Conservation (phyloP, 1,139 yeast genomes). For the Spencermartinsiella ligniputridi region DNA sequence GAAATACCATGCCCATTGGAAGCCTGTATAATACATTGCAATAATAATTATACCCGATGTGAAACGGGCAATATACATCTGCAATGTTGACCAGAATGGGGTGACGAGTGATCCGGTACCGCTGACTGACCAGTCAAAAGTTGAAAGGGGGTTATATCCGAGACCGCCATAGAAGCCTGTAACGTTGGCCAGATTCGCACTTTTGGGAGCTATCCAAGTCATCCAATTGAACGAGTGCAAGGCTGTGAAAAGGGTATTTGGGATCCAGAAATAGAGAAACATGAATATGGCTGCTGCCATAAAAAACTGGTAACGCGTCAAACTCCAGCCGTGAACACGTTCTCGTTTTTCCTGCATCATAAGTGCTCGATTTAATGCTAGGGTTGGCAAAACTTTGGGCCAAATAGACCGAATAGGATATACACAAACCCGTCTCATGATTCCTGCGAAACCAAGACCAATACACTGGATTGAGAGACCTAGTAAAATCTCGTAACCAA, state of each 20-base stretch:
- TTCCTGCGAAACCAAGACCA: constrained; percentile 62
- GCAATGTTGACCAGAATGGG: constrained; percentile 45
- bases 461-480: constrained; percentile 51
- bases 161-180: constrained; percentile 53
- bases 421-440: constrained; percentile 51
- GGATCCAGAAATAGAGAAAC: constrained; percentile 54
- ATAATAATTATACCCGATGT: constrained; percentile 39
- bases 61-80: constrained; percentile 39
- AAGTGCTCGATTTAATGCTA: constrained; percentile 53
- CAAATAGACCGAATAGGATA: constrained; percentile 55
- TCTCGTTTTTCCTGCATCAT: constrained; percentile 31
- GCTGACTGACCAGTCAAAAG: constrained; percentile 48
- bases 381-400: constrained; percentile 52
- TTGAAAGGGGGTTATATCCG: constrained; percentile 52
- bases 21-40: constrained; percentile 48
- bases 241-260: constrained; percentile 48
- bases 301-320: constrained; percentile 46
- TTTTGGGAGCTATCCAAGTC: constrained; percentile 57
- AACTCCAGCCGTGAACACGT: constrained; percentile 47
- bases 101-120: constrained; percentile 29
- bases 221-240: constrained; percentile 55
- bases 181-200: constrained; percentile 49
- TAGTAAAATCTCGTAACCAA: constrained; percentile 49
- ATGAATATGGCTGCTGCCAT: constrained; percentile 35
- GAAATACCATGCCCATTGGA: constrained; percentile 46